Evolutionary conservation across 225 moss, liverwort and hornwort genomes (phyloP), one percentile per base, ranked within the genome.

Genomic region (Physcomitrium patens): DNA sequence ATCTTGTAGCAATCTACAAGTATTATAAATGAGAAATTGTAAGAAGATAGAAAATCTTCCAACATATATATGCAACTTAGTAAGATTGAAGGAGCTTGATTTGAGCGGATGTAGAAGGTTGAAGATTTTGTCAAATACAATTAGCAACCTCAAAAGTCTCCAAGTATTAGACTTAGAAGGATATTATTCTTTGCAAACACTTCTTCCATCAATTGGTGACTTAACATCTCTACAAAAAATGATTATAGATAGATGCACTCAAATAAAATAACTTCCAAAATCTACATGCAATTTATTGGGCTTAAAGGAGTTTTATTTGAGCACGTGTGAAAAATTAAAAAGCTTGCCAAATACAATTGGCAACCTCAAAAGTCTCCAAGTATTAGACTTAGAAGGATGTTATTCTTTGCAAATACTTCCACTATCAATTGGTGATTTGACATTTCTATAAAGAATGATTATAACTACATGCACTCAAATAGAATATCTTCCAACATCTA

Each of bases 61-160:
- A 9, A 17, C 18, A 14, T 63, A n/a, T 8, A 42, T 63, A 0
- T 16, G 7, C 28, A 63, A 63, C 0, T 42, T 63, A 41, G 41
- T 18, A 10, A n/a, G 10, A 0, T 42, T 63, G 42, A 42, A 2
- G 3, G 42, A 63, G 3, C 16, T 63, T n/a, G 0, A 0, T 19
- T 19, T 63, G 17, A 0, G 0, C 1, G 0, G 2, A 0, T 63
- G 31, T 37, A 0, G 0, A 2, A 3, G 0, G 1, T 11, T 63
- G 16, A 41, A 9, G 42, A 42, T 41, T 17, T 63, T 63, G 7
- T 42, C 16, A 18, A 18, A 63, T 18, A 0, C 7, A 3, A 63
- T 41, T 63, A n/a, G 42, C 12, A 22, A 59, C 23, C 20, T 59
- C 59, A 1, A 14, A 12, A 59, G 14, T 24, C 11, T 59, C 11